Base-by-base conservation (phyloP, 352 stramenopile genomes). In the Globisporangium takayamanum region DNA sequence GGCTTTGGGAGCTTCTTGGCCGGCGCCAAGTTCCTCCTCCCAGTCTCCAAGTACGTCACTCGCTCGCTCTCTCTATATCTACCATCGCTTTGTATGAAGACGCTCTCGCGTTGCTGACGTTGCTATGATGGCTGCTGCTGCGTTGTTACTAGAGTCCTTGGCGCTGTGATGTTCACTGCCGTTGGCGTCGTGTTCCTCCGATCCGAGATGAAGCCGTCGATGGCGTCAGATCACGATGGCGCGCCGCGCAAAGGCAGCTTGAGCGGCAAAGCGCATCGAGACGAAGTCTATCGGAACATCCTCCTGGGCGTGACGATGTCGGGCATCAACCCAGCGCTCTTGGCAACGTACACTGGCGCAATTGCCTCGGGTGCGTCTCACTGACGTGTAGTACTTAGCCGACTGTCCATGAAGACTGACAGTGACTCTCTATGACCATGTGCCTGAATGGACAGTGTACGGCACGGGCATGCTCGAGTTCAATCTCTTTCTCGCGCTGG, bases 1-100 rank as follows among this genome's bases (percentile, higher is more conserved):
- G 87, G 87, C 22, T 95, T 95, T 70, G 87, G 87, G 2, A 94
- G 84, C 63, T 94, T 95, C 54, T 66, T 95, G 37, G 84, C 84
- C 1, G 84, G 87, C 8, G 77, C 83, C 39, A 92, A 91, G 59
- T 93, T 88, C 59, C 57, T 95, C 16, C 48, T 95, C 15, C 87
- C 87, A 10, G 64, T 92, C 6, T 94, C 87, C 55, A 94, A 95
- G 87, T 95, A 78, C 33, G 81, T 76, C 4, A 22, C 22, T 22
- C 22, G 22, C 22, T 22, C 22, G 22, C 22, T 22, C 22, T 22
- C 22, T 22, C 22, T 56, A 36, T 14, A 39, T 30, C 12, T 56
- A 26, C n/a, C 10, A 14, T 30, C 5, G 14, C 28, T n/a, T 28
- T 41, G 2, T 12, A 5, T 26, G 41, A 5, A 46, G 4, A 0